Percentiles rank a stretch among this genome's conserved stretches.
Evolutionary conservation across 2,329 filamentous ascomycete species (phyloP).

Genomic region (Colletotrichum cuscutae): DNA sequence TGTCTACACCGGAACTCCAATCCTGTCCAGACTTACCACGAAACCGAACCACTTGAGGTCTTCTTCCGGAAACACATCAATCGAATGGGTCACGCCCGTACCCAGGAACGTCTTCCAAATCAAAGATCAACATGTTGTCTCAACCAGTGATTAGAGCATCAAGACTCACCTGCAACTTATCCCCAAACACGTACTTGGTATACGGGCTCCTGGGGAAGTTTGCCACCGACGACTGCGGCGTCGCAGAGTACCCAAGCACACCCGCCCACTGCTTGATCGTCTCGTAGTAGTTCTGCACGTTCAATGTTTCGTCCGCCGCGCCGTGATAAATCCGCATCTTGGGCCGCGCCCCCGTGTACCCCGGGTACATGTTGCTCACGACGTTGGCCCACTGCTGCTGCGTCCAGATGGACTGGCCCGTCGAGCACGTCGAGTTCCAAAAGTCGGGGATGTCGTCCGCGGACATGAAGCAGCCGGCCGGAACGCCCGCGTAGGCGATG

Average conservation of each 20-base stretch:
- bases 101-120: slow-evolving; percentile 28
- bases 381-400: slow-evolving; percentile 53
- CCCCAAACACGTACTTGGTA: slow-evolving; percentile 51
- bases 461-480: slow-evolving; percentile 64
- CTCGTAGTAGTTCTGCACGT: slow-evolving; percentile 66
- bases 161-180: slow-evolving; percentile 39
- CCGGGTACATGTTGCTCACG: slow-evolving; percentile 59
- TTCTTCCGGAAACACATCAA: slow-evolving; percentile 32
- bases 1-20: too few species aligned
- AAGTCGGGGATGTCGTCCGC: slow-evolving; percentile 51
- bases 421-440: slow-evolving; percentile 67
- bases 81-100: slow-evolving; percentile 28
- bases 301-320: slow-evolving; percentile 58
- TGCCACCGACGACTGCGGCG: slow-evolving; percentile 42
- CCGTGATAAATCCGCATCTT: slow-evolving; percentile 71
- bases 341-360: slow-evolving; percentile 59
- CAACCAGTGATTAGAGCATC: not conserved
- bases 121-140: too few species aligned
- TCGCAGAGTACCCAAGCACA: slow-evolving; percentile 54
- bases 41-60: slow-evolving; percentile 36
- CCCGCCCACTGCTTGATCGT: slow-evolving; percentile 67
- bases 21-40: not conserved
- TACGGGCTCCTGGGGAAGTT: slow-evolving; percentile 51
- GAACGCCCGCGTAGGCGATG: slow-evolving; percentile 62
- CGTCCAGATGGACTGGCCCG: slow-evolving; percentile 57